Conservation (phyloP, 1,139 yeast species). For the Wickerhamomyces sp. region DNA sequence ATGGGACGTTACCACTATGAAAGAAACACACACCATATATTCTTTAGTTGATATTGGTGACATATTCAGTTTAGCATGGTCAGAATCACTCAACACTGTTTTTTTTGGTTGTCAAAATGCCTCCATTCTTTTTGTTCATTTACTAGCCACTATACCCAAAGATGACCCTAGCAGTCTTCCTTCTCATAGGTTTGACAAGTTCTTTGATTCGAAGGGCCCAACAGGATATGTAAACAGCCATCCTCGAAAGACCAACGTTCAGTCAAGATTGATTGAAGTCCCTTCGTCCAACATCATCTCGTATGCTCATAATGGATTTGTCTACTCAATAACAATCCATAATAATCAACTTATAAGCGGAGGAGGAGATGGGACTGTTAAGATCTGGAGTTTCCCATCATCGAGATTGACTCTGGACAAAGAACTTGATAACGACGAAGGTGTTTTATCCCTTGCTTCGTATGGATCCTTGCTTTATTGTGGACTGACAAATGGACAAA, state of each 20-base stretch:
- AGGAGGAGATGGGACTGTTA: conserved; percentile 87
- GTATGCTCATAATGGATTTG: conserved; percentile 90
- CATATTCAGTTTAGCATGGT: conserved; percentile 78
- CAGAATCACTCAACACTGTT: conserved; percentile 52
- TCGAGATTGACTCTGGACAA: conserved; percentile 7
- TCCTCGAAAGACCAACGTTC: conserved; percentile 3
- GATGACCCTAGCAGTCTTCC: conserved; percentile 53
- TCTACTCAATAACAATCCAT: conserved; percentile 57
- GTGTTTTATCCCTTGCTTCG: conserved; percentile 63
- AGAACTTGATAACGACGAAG: conserved; percentile 55
- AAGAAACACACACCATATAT: conserved; percentile 65
- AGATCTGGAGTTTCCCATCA: conserved; percentile 55
- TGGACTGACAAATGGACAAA: conserved; percentile 67
- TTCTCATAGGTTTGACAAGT: conserved; percentile 73
- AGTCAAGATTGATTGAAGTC: conserved; percentile 52
- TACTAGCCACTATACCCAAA: conserved; percentile 23
- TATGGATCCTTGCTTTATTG: conserved; percentile 68
- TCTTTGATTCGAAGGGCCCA: conserved; percentile 88
- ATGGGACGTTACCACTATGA: conserved; percentile 53
- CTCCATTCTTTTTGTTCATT: conserved; percentile 63
- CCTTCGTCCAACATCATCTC: conserved; percentile 59
- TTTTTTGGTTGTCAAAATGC: conserved; percentile 94
- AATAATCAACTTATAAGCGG: conserved; percentile 52
- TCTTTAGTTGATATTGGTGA: conserved; percentile 89
- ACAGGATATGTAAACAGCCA: conserved; percentile 41